Conservation (phyloP, 352 stramenopile genomes). For the Phytophthora sp. region DNA sequence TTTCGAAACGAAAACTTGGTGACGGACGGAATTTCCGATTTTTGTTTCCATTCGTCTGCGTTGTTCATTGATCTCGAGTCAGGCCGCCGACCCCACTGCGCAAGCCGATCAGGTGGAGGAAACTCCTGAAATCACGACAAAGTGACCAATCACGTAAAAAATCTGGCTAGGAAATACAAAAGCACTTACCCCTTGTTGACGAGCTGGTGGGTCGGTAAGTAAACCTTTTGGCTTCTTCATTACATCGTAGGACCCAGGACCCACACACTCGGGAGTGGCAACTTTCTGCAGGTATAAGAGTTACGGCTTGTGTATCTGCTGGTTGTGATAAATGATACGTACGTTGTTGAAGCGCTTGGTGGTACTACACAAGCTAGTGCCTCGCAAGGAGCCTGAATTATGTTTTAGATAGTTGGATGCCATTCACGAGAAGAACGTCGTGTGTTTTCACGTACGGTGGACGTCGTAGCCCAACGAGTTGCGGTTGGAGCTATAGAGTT, state of each 20-base stretch:
- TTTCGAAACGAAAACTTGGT: slow-evolving; percentile 66
- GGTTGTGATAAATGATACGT: not conserved
- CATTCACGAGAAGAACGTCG: not conserved
- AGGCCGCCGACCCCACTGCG: slow-evolving; percentile 47
- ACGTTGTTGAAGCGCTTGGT: slow-evolving; percentile 64
- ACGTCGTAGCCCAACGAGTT: slow-evolving; percentile 71
- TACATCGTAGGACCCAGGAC: slow-evolving; percentile 67
- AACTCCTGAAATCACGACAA: slow-evolving; percentile 18
- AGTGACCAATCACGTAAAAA: not conserved
- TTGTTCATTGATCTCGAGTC: slow-evolving; percentile 61
- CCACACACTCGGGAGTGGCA: slow-evolving; percentile 50
- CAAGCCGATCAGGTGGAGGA: slow-evolving; percentile 42
- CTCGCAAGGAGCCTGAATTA: slow-evolving; percentile 70
- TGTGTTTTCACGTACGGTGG: slow-evolving; percentile 50
- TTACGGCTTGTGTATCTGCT: not conserved
- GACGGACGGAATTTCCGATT: slow-evolving; percentile 64
- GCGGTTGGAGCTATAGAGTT: slow-evolving; percentile 69
- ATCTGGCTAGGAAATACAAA: not conserved
- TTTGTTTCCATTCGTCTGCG: slow-evolving; percentile 65
- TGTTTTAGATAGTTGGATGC: not conserved
- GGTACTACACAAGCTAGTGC: slow-evolving; percentile 70
- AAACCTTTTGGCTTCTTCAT: slow-evolving; percentile 29
- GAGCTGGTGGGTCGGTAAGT: slow-evolving; percentile 30
- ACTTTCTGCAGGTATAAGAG: slow-evolving; percentile 38
- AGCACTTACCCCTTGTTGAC: slow-evolving; percentile 28